Conservation (phyloP, 1,284 basidiomycete species). For the Limonomyces culmigenus region DNA sequence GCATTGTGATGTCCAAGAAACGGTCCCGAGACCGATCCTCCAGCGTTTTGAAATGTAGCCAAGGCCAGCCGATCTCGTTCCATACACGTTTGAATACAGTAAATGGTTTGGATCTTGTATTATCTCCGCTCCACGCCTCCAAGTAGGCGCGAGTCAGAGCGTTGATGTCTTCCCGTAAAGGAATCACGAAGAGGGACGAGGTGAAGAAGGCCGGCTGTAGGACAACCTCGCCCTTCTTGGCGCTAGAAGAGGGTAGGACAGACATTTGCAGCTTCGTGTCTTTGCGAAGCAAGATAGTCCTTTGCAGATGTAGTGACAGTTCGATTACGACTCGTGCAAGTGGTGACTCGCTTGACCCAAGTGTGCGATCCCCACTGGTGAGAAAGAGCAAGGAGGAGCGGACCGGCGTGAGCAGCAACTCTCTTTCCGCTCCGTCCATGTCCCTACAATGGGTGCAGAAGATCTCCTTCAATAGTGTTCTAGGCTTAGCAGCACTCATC, state of each 20-base stretch:
- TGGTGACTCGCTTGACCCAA: background rate
- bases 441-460: too few species aligned
- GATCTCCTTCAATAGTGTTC: constrained; percentile 34
- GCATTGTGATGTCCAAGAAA: constrained; percentile 36
- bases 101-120: too few species aligned
- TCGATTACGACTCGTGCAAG: background rate
- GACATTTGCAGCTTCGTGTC: constrained; percentile 21
- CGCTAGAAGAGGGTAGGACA: constrained; percentile 22
- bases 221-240: constrained; percentile 33
- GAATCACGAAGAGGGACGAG: constrained; percentile 48
- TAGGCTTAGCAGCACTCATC: constrained; percentile 37
- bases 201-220: constrained; percentile 63
- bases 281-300: background rate
- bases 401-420: too few species aligned
- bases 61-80: constrained; percentile 50
- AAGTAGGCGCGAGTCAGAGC: constrained; percentile 30
- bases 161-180: constrained; percentile 47
- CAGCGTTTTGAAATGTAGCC: constrained; percentile 54
- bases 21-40: constrained; percentile 42
- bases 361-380: too few species aligned
- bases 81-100: constrained; percentile 50
- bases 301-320: background rate
- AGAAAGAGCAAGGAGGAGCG: too few species aligned
- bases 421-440: too few species aligned
- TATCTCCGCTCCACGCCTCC: constrained; percentile 6